Evolutionary conservation across 1,139 yeast species (phyloP).

Genomic region (Saccharomyces hybrid): DNA sequence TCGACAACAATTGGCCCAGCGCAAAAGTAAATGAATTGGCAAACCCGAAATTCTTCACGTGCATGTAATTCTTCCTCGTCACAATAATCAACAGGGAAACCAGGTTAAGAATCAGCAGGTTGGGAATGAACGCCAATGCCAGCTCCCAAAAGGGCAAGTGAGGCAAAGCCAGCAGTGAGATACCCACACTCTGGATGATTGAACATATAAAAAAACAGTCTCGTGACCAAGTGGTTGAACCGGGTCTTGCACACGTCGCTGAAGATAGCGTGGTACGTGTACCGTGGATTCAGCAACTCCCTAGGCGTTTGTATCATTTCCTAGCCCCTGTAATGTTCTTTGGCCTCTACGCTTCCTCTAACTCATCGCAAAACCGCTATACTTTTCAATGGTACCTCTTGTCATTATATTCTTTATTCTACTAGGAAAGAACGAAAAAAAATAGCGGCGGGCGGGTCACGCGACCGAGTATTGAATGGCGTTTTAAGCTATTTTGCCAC

Average conservation of each 20-base stretch:
- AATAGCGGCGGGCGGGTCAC: not conserved
- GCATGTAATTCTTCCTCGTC: constrained; percentile 44
- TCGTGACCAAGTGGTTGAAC: constrained; percentile 33
- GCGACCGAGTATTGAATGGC: not conserved
- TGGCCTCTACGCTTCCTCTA: not conserved
- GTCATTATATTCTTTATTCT: not conserved
- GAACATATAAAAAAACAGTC: constrained; percentile 34
- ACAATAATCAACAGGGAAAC: constrained; percentile 40
- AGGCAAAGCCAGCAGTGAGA: constrained; percentile 24
- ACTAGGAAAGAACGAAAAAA: not conserved
- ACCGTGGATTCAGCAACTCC: constrained; percentile 21
- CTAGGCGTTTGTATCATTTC: not conserved
- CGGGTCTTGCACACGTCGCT: constrained; percentile 36
- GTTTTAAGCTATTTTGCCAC: not conserved
- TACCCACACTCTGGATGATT: constrained; percentile 26
- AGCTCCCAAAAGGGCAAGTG: constrained; percentile 17
- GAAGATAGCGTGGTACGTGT: constrained; percentile 35
- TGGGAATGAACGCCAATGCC: constrained; percentile 30
- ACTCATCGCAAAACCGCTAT: not conserved
- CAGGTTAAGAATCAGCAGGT: constrained; percentile 30
- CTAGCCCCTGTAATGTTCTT: not conserved
- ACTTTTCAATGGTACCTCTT: not conserved
- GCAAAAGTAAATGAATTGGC: constrained; percentile 46
- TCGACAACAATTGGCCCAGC: constrained; percentile 40
- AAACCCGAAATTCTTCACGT: constrained; percentile 45